These are phyloP conservation scores for Ceratocystis variospora DNA, from an alignment of 2,329 filamentous ascomycete species.

Conservation along the genomic window DNA sequence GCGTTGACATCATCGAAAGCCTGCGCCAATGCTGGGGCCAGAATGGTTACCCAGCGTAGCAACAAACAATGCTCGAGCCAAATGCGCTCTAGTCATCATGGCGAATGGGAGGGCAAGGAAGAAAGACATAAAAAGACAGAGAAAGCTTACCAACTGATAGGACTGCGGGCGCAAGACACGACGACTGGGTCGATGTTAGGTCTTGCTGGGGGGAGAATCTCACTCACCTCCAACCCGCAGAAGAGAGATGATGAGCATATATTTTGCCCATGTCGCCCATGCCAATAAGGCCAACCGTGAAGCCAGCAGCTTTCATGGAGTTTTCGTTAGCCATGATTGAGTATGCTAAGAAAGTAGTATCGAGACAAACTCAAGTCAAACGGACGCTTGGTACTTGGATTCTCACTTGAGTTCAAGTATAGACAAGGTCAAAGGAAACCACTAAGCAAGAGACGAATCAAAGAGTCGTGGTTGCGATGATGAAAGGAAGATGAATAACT, in stretches of 20 bases:
- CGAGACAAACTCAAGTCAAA: background rate
- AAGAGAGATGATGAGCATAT: slow-evolving; percentile 80
- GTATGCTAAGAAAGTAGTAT: background rate
- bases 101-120: slow-evolving; percentile 22
- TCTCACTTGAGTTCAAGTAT: background rate
- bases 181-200: slow-evolving; percentile 3
- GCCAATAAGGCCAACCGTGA: slow-evolving; percentile 84
- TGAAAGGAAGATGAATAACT: slow-evolving; percentile 9
- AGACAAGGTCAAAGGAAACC: background rate
- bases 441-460: background rate
- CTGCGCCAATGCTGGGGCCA: slow-evolving; percentile 49
- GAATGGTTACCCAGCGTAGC: slow-evolving; percentile 54
- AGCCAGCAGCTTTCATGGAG: slow-evolving; percentile 42
- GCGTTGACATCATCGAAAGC: slow-evolving; percentile 95
- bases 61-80: slow-evolving; percentile 92
- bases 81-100: slow-evolving; percentile 99
- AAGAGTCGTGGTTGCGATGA: background rate
- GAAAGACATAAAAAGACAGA: slow-evolving; percentile 13
- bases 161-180: slow-evolving; percentile 16
- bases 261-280: slow-evolving; percentile 99
- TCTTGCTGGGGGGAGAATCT: slow-evolving; percentile 14
- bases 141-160: slow-evolving; percentile 29
- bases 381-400: background rate
- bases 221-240: slow-evolving; percentile 88
- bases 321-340: slow-evolving; percentile 10